phyloP scores from a whole-genome alignment of 257 asterid genomes.

The Solanum pinnatisectum region DNA sequence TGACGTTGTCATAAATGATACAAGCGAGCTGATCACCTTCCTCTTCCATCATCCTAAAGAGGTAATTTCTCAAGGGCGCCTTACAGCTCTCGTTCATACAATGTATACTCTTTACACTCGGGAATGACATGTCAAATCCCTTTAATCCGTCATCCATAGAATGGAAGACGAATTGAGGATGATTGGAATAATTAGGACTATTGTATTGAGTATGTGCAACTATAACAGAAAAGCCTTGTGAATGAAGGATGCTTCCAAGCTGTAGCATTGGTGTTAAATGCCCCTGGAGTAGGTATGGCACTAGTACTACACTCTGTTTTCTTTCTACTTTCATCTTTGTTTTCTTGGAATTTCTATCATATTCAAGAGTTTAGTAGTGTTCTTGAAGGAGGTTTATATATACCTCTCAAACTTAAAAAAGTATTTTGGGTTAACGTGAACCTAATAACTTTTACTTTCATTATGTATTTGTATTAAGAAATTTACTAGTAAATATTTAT shows the following conservation, averaged over 20 bases:
- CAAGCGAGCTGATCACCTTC: conserved; percentile 13
- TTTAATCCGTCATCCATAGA: conserved; percentile 8
- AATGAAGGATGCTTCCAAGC: conserved; percentile 37
- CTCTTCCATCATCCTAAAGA: conserved; percentile 12
- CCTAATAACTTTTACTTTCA: too few species aligned
- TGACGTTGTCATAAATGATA: conserved; percentile 30
- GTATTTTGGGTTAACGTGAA: too few species aligned
- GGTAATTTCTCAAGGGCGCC: conserved; percentile 8
- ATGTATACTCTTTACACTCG: background rate
- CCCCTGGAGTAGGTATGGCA: conserved; percentile 37
- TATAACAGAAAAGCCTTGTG: conserved; percentile 29
- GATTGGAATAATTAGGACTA: conserved; percentile 25
- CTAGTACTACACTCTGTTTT: conserved; percentile 6
- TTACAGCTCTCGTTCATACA: conserved; percentile 27
- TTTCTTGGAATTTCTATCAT: background rate
- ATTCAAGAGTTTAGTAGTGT: background rate
- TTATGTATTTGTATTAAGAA: too few species aligned
- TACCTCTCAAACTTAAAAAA: background rate
- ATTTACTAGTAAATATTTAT: too few species aligned
- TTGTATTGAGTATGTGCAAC: conserved; percentile 27
- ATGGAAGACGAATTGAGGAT: conserved; percentile 28
- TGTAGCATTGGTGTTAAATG: conserved; percentile 45
- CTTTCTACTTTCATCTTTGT: background rate
- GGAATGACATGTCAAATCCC: background rate
- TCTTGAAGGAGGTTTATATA: background rate